Conservation (phyloP, 495 filamentous ascomycete genomes). For the Astrothelium macrocarpum region DNA sequence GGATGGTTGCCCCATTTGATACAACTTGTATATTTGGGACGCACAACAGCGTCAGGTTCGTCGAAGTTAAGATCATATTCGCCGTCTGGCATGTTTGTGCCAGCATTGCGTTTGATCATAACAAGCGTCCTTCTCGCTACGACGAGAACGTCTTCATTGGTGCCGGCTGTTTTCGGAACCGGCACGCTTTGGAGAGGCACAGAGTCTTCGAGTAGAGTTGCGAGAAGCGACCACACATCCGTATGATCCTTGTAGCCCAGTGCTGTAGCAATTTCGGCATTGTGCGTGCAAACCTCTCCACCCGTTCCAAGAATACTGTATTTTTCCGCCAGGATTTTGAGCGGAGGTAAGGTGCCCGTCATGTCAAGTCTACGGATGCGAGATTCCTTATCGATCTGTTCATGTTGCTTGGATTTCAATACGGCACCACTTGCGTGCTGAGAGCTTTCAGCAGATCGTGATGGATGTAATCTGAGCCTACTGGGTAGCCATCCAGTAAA, state of each 20-base stretch:
- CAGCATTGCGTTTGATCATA: conserved; percentile 25
- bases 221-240: conserved; percentile 74
- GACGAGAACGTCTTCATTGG: conserved; percentile 46
- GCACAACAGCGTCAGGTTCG: conserved; percentile 22
- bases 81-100: conserved; percentile 32
- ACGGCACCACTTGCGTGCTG: not conserved
- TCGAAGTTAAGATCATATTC: conserved; percentile 42
- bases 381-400: not conserved
- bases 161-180: not conserved
- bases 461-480: not conserved
- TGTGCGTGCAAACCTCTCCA: conserved; percentile 59
- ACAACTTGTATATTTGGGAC: conserved; percentile 37
- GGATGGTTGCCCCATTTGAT: conserved; percentile 84
- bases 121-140: conserved; percentile 43
- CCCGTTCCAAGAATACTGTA: conserved; percentile 26
- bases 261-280: conserved; percentile 65
- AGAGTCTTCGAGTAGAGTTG: conserved; percentile 64
- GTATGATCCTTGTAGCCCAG: conserved; percentile 66
- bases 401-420: not conserved
- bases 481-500: not conserved
- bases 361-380: not conserved
- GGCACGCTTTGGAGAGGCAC: conserved; percentile 58
- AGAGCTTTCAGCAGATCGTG: not conserved
- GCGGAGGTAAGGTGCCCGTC: not conserved
- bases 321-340: not conserved